Percentiles rank a stretch among this genome's conserved stretches.
Evolutionary conservation across 139 green algal genomes (phyloP).

Genomic region (Desmodesmus armatus): DNA sequence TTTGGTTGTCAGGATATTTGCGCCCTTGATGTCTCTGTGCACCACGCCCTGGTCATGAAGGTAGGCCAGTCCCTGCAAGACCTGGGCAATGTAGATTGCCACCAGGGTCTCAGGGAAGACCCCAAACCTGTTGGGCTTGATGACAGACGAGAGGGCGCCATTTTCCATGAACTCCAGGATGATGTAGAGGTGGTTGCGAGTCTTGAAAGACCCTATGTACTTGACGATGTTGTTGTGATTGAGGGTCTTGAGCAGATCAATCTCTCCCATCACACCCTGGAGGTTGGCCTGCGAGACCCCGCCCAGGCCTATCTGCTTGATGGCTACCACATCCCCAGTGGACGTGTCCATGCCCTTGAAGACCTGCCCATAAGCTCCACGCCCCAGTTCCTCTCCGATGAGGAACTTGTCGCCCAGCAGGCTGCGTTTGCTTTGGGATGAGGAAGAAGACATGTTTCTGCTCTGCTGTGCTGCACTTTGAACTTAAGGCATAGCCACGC

Average conservation of each 20-base stretch:
- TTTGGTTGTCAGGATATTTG: conserved; percentile 94
- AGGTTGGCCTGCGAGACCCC: conserved; percentile 77
- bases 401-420: too few relatives aligned
- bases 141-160: conserved; percentile 84
- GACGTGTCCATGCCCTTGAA: conserved; percentile 91
- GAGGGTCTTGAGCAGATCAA: conserved; percentile 92
- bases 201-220: conserved; percentile 95
- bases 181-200: conserved; percentile 92
- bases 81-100: conserved; percentile 89
- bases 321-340: conserved; percentile 90
- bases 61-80: conserved; percentile 89
- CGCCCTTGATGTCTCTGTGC: conserved; percentile 96
- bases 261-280: conserved; percentile 84
- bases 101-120: conserved; percentile 90
- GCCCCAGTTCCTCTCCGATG: conserved; percentile 89
- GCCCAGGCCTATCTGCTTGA: conserved; percentile 92
- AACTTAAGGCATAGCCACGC: too few relatives aligned
- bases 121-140: conserved; percentile 94
- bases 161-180: conserved; percentile 98
- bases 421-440: too few relatives aligned
- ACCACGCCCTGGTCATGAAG: conserved; percentile 95
- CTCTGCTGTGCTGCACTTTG: too few relatives aligned
- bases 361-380: conserved; percentile 91
- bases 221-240: conserved; percentile 98
- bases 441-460: conserved; percentile 1